Evolutionary conservation across 2,329 filamentous ascomycete genomes (phyloP).

Genomic region (Diaporthe eres): DNA sequence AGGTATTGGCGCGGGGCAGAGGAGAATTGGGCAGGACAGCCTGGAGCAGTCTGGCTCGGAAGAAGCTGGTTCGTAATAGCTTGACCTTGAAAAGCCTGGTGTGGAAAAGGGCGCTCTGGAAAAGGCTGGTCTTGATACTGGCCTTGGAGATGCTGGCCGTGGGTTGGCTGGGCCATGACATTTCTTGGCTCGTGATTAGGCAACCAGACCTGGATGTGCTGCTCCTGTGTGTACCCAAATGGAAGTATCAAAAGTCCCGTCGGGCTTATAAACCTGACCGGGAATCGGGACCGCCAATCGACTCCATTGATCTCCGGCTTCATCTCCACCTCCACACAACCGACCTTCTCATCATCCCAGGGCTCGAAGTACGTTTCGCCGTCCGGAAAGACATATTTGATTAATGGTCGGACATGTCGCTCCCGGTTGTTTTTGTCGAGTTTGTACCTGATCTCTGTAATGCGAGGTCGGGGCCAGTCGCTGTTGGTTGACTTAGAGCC

Average conservation of each 20-base stretch:
- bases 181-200: neutral
- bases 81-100: neutral
- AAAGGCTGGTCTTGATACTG: neutral
- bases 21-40: neutral
- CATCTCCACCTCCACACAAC: neutral
- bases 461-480: too few species aligned
- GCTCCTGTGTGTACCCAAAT: too few species aligned
- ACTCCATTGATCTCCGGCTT: neutral
- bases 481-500: too few species aligned
- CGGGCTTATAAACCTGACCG: neutral
- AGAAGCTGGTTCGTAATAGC: neutral
- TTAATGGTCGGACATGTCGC: neutral
- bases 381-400: neutral
- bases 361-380: neutral
- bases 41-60: neutral
- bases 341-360: too few species aligned
- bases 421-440: neutral
- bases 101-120: too few species aligned
- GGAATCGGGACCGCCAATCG: neutral
- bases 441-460: neutral
- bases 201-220: neutral
- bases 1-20: neutral
- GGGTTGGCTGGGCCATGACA: neutral
- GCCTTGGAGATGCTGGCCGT: too few species aligned
- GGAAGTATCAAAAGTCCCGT: too few species aligned